A percentile compares a stretch with the other conserved stretches of the same genome.
Evolutionary conservation across 129 eudicot species (phyloP).

Genomic region (Heracleum sosnowskyi): DNA sequence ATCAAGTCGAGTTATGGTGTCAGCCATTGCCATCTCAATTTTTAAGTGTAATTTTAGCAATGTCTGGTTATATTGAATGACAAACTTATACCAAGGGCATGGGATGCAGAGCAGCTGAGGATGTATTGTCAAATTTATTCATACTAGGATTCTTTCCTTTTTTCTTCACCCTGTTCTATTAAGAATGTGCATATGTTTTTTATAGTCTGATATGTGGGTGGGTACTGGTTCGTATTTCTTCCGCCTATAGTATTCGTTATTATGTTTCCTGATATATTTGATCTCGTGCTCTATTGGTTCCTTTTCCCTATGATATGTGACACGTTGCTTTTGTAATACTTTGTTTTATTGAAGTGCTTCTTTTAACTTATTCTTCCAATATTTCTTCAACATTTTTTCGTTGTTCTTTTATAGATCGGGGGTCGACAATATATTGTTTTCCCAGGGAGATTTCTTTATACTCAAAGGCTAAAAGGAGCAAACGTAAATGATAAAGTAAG

Average conservation of each 20-base stretch:
- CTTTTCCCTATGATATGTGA: neutral
- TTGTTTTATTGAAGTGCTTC: neutral
- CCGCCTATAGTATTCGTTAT: neutral
- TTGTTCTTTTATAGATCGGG: constrained; percentile 50
- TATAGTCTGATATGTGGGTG: neutral
- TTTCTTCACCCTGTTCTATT: neutral
- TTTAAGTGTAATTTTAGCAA: neutral
- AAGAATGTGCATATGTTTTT: neutral
- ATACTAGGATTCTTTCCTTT: neutral
- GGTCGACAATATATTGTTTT: constrained; percentile 79
- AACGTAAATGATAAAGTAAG: constrained; percentile 76
- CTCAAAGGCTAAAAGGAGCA: constrained; percentile 89
- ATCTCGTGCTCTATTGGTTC: neutral
- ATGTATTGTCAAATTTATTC: too few species aligned
- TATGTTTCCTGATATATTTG: neutral
- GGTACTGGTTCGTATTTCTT: neutral
- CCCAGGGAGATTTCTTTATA: constrained; percentile 79
- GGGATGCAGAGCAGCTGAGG: too few species aligned
- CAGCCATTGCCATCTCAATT: neutral
- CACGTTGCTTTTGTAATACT: neutral
- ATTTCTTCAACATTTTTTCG: constrained; percentile 7
- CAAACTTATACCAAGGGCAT: too few species aligned
- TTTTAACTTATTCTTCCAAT: neutral
- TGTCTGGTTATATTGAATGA: neutral
- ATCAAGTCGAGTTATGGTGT: neutral